Conservation (phyloP, 257 asterid genomes). For the Asclepias syriaca region DNA sequence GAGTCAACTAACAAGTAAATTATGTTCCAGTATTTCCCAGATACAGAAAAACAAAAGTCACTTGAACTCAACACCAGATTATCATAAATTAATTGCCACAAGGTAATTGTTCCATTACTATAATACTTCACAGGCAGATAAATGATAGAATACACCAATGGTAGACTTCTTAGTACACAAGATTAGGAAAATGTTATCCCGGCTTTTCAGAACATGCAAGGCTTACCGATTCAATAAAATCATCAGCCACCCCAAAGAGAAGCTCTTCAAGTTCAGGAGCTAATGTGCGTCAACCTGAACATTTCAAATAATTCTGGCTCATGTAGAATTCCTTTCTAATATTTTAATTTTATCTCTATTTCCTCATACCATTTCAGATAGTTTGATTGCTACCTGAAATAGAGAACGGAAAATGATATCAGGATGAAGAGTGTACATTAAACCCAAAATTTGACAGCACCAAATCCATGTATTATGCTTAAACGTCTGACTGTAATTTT, state of each 20-base stretch:
- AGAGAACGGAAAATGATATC: not conserved
- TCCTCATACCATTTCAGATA: not conserved
- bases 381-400: not conserved
- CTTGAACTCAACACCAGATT: not conserved
- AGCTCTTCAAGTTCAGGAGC: slow-evolving; percentile 85
- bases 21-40: not conserved
- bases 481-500: not conserved
- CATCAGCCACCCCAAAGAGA: slow-evolving; percentile 74
- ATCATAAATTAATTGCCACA: not conserved
- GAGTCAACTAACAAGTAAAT: not conserved
- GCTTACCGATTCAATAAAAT: slow-evolving; percentile 81
- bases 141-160: not conserved
- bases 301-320: slow-evolving; percentile 1
- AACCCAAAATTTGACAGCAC: not conserved
- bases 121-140: not conserved
- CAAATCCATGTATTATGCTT: not conserved
- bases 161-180: slow-evolving; percentile 5
- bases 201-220: slow-evolving; percentile 16
- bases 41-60: not conserved
- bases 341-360: not conserved
- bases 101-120: not conserved
- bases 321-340: not conserved
- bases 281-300: slow-evolving; percentile 41
- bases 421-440: not conserved
- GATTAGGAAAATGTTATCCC: slow-evolving; percentile 1